These are phyloP conservation scores for Epichloe festucae DNA, from an alignment of 2,329 filamentous ascomycete species.

Conservation along the genomic window DNA sequence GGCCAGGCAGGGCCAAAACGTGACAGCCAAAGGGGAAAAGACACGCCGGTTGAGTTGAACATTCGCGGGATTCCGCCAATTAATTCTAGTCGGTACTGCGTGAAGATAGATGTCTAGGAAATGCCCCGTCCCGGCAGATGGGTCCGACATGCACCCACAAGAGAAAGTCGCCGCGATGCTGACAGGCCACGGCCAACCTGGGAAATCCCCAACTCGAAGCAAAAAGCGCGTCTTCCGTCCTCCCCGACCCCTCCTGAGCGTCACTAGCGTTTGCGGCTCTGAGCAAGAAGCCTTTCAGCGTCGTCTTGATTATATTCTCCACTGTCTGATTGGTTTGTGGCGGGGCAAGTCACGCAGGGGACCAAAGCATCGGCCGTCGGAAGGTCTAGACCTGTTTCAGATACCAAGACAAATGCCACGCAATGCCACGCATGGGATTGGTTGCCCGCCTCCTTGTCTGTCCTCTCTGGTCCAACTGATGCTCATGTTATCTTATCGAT, in stretches of 20 bases:
- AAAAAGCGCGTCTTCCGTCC: background rate
- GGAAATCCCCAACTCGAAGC: background rate
- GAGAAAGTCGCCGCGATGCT: background rate
- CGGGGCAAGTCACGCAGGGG: constrained; percentile 5
- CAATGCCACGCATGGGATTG: background rate
- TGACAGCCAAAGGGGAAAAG: background rate
- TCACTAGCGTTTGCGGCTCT: constrained; percentile 1
- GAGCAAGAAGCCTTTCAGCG: constrained; percentile 1
- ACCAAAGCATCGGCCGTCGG: constrained; percentile 10
- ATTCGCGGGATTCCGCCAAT: background rate
- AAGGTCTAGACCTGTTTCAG: constrained; percentile 10
- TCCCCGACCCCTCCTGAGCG: constrained; percentile 5
- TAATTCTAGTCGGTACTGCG: too few relatives aligned
- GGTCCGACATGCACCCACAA: background rate
- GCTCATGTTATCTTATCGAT: constrained; percentile 6
- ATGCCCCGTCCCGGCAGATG: background rate
- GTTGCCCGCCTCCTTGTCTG: background rate
- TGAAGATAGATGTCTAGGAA: background rate
- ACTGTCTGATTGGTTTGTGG: constrained; percentile 7
- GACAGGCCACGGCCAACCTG: background rate
- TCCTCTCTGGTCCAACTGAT: background rate
- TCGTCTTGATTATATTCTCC: constrained; percentile 8
- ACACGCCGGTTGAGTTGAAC: background rate
- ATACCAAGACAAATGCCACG: background rate
- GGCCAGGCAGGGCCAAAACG: background rate